Evolutionary conservation across 768 basidiomycete species (phyloP), one percentile per base, ranked within the genome.

Genomic region (Pisolithus tinctorius): DNA sequence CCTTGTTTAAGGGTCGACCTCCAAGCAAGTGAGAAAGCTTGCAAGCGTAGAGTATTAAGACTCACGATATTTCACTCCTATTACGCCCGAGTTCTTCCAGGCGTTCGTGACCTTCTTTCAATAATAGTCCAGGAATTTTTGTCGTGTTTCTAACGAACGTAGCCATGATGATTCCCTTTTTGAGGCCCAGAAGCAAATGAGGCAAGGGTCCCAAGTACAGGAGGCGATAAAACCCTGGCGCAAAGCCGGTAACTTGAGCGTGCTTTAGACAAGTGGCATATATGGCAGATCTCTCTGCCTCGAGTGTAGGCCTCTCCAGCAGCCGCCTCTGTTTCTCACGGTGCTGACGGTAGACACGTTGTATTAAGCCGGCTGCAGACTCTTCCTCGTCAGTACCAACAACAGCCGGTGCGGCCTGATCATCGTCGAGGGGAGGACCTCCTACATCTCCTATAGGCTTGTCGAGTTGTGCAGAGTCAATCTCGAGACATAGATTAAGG

Each of bases 161-260:
- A 8, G 67, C 55, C 17, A 62, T 26, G 1, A 57, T 36, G 11
- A 68, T 58, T 23, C 63, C 58, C n/a, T 60, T 48, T 44, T 77
- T 71, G 25, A 79, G 63, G 52, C 69, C 75, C 2, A 73, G 53
- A 3, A 77, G 59, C 26, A 78, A 55, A 45, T 67, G 71, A 1
- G 76, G 73, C 6, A 79, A 60, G 14, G 63, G 63, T 44, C 64
- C 63, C 6, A 64, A 57, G 55, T 72, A 76, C 11, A 73, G 60
- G 0, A 59, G 49, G 13, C 65, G 67, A 51, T 80, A 77, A 14
- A 49, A 53, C 4, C 54, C 56, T 23, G 47, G 49, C 34, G 52
- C 36, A 73, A 73, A 70, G 3, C 51, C 48, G 25, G 65, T 63
- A 6, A 49, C 55, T 43, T 53, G 56, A 23, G 65, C 63, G 23